Conservation (phyloP, 345 rosid species). For the Salix dunnii region DNA sequence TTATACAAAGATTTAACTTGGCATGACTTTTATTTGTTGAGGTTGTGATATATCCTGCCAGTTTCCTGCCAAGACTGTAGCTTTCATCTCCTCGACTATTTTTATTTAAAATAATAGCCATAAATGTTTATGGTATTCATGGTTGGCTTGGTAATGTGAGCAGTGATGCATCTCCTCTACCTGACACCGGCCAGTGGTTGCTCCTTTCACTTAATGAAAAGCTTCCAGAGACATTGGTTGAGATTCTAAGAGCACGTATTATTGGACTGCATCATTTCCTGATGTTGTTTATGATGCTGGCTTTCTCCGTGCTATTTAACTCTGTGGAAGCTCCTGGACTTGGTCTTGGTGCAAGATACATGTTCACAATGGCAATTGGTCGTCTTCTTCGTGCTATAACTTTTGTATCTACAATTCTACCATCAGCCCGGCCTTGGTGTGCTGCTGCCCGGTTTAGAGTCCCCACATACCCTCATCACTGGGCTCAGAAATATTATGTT, state of each 20-base stretch:
- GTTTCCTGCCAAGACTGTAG: neutral
- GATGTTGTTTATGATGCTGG: constrained; percentile 85
- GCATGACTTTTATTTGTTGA: neutral
- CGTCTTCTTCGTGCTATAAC: constrained; percentile 89
- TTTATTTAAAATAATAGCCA: constrained; percentile 5
- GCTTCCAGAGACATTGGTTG: constrained; percentile 64
- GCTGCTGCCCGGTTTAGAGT: constrained; percentile 62
- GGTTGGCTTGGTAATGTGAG: constrained; percentile 26
- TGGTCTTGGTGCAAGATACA: constrained; percentile 85
- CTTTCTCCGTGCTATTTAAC: constrained; percentile 77
- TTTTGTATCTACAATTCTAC: constrained; percentile 80
- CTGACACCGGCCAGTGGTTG: constrained; percentile 93
- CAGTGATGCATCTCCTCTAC: constrained; percentile 76
- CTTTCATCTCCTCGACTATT: constrained; percentile 3
- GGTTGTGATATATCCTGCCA: neutral
- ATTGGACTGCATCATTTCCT: constrained; percentile 81
- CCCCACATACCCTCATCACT: constrained; percentile 72
- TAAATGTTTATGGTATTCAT: constrained; percentile 3
- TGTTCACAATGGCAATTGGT: constrained; percentile 89
- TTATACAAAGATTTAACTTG: neutral
- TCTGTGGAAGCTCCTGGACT: constrained; percentile 88
- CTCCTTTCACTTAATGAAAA: constrained; percentile 80
- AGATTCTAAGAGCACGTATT: constrained; percentile 74
- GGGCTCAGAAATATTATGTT: constrained; percentile 90
- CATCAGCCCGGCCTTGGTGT: constrained; percentile 96